A percentile compares a stretch with the other conserved stretches of the same genome.
Conservation (phyloP, 2,329 filamentous ascomycete genomes). For the Tolypocladium tropicale region DNA sequence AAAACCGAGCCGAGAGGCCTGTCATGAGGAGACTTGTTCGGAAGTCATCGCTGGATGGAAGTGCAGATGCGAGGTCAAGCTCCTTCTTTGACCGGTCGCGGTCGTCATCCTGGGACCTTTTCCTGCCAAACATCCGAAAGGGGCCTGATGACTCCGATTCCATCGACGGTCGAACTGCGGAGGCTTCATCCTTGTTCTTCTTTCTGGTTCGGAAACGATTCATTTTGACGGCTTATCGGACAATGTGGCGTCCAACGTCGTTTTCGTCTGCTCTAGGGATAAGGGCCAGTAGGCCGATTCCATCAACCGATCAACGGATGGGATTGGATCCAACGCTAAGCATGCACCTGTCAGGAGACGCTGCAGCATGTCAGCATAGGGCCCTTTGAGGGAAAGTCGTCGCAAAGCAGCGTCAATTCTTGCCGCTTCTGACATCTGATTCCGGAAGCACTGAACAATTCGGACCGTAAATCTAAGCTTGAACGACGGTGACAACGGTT, state of each 20-base stretch:
- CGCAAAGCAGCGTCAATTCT: background rate
- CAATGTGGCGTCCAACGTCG: background rate
- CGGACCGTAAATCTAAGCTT: background rate
- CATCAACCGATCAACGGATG: background rate
- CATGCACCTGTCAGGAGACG: background rate
- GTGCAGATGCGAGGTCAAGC: slow-evolving; percentile 60
- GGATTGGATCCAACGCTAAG: background rate
- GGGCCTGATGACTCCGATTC: slow-evolving; percentile 43
- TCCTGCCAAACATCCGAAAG: slow-evolving; percentile 45
- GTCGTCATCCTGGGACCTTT: slow-evolving; percentile 46
- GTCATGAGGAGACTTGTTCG: slow-evolving; percentile 94
- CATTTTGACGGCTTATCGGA: slow-evolving; percentile 27
- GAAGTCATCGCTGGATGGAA: slow-evolving; percentile 83
- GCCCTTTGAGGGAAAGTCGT: background rate
- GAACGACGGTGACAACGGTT: background rate
- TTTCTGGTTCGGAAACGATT: slow-evolving; percentile 70
- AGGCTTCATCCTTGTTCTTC: slow-evolving; percentile 50
- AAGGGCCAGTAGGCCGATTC: background rate
- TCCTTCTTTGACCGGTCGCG: slow-evolving; percentile 52
- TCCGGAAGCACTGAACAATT: background rate
- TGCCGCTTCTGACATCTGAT: too few species aligned
- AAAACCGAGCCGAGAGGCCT: slow-evolving; percentile 87
- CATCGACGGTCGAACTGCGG: slow-evolving; percentile 36
- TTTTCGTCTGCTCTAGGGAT: too few species aligned
- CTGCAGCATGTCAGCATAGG: background rate